These are phyloP conservation scores for Cyathus striatus DNA, from an alignment of 768 basidiomycete species.

Conservation along the genomic window DNA sequence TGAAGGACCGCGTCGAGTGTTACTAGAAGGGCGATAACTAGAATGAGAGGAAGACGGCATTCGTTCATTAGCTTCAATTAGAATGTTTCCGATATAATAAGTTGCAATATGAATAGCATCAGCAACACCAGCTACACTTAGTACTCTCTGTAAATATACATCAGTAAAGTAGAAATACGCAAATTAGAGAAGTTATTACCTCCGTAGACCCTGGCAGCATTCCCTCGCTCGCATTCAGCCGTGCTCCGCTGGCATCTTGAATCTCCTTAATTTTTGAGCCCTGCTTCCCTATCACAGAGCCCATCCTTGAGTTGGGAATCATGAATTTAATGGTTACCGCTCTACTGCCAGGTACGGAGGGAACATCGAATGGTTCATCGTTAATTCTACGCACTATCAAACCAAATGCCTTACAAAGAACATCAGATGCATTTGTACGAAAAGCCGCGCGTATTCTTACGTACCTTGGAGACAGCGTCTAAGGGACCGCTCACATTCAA, in stretches of 20 bases:
- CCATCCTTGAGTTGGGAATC: constrained; percentile 99
- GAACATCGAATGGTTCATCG: constrained; percentile 97
- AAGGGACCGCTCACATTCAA: constrained; percentile 94
- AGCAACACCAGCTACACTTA: constrained; percentile 97
- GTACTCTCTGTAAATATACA: constrained; percentile 65
- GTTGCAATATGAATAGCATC: constrained; percentile 99
- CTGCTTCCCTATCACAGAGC: constrained; percentile 96
- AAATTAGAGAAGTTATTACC: constrained; percentile 39
- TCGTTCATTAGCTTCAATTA: constrained; percentile 88
- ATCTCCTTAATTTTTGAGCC: constrained; percentile 99
- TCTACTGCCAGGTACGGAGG: constrained; percentile 95
- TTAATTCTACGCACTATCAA: constrained; percentile 98
- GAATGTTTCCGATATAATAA: constrained; percentile 97
- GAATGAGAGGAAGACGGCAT: constrained; percentile 66
- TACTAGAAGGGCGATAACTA: constrained; percentile 63
- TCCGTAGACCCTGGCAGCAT: constrained; percentile 99
- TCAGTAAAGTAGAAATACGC: background rate
- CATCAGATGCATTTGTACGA: constrained; percentile 1
- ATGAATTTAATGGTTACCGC: constrained; percentile 99
- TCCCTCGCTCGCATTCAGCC: constrained; percentile 94
- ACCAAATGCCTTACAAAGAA: constrained; percentile 79
- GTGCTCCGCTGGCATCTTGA: constrained; percentile 95
- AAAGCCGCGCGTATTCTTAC: constrained; percentile 14
- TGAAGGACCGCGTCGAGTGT: constrained; percentile 39
- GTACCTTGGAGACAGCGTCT: constrained; percentile 97